Conservation (phyloP, 805 yeast genomes). For the Yamadazyma insecticola region DNA sequence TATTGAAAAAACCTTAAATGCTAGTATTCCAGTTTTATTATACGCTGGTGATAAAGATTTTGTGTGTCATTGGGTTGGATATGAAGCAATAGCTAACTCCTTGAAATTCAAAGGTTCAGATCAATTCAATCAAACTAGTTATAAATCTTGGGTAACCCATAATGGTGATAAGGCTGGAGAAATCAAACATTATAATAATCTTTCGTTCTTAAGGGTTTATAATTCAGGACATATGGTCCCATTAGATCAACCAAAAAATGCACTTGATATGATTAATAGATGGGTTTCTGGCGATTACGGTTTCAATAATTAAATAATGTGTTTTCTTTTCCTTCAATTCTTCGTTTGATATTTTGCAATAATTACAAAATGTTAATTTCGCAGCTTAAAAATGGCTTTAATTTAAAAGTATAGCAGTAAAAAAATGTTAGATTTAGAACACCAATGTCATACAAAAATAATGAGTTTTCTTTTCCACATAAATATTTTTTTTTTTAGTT, state of each 20-base stretch:
- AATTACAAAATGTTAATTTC: no score
- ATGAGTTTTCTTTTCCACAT: no score
- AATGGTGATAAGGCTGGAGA: constrained; percentile 28
- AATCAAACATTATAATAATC: constrained; percentile 26
- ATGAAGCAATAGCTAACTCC: constrained; percentile 48
- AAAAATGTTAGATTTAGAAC: no score
- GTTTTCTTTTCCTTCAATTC: background rate
- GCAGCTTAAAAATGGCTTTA: no score
- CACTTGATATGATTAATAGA: constrained; percentile 32
- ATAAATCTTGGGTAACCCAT: constrained; percentile 32
- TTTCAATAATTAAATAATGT: background rate
- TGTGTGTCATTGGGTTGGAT: constrained; percentile 90
- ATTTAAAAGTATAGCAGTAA: no score
- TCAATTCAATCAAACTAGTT: constrained; percentile 11
- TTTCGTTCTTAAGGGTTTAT: constrained; percentile 32
- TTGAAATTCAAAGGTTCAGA: constrained; percentile 14
- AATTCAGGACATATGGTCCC: constrained; percentile 41
- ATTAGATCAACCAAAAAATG: constrained; percentile 29
- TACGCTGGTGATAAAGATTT: constrained; percentile 92
- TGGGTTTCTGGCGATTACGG: constrained; percentile 23
- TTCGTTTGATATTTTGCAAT: no score
- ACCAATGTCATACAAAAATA: no score
- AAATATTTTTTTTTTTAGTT: no score
- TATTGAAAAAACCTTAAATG: constrained; percentile 36
- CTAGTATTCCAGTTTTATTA: constrained; percentile 69